These are phyloP conservation scores for Plantago ovata DNA, from an alignment of 257 asterid genomes.

Conservation along the genomic window DNA sequence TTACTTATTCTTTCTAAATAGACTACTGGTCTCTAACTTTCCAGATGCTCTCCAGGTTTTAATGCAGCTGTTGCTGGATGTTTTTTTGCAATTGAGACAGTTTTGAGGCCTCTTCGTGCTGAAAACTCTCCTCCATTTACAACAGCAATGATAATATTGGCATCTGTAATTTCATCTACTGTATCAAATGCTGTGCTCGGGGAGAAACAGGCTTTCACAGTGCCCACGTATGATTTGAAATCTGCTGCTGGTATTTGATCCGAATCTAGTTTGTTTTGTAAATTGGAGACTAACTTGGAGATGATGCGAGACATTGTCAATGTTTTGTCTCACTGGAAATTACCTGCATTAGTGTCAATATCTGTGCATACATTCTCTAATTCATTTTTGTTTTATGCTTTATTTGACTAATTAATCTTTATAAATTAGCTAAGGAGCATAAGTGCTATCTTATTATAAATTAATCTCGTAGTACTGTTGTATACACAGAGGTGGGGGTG, in stretches of 20 bases:
- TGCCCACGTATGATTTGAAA: constrained; percentile 99
- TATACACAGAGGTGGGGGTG: too few relatives aligned
- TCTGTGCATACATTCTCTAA: too few relatives aligned
- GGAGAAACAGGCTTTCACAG: constrained; percentile 96
- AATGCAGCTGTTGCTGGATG: constrained; percentile 99
- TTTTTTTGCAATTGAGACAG: constrained; percentile 99
- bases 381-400: too few relatives aligned
- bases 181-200: constrained; percentile 98
- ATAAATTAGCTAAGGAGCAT: too few relatives aligned
- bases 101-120: constrained; percentile 93
- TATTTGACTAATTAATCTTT: too few relatives aligned
- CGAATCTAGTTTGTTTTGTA: constrained; percentile 47
- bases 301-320: not conserved
- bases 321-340: not conserved
- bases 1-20: constrained; percentile 12
- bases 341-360: too few relatives aligned
- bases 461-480: too few relatives aligned
- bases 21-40: constrained; percentile 10
- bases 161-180: constrained; percentile 95
- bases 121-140: constrained; percentile 99
- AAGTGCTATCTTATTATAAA: too few relatives aligned
- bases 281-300: constrained; percentile 17
- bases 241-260: constrained; percentile 99
- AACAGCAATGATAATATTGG: constrained; percentile 97
- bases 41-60: constrained; percentile 57